A percentile compares a stretch with the other conserved stretches of the same genome.
phyloP scores from a whole-genome alignment of 164 flowering plant species.

The Kalanchoe fedtschenkoi region DNA sequence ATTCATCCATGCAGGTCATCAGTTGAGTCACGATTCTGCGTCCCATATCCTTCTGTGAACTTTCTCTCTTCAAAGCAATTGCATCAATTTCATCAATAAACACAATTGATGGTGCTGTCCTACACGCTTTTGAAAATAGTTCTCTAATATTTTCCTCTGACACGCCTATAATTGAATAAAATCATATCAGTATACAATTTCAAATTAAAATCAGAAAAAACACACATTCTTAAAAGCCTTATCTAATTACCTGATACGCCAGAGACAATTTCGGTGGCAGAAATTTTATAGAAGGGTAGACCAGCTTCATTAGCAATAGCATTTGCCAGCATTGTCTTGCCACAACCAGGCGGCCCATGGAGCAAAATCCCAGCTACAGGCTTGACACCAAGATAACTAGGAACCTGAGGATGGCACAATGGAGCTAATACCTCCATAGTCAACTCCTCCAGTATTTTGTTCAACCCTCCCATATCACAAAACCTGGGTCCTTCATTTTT shows the following conservation, averaged over 20 bases:
- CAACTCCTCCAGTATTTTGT: slow-evolving; percentile 52
- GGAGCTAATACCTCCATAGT: slow-evolving; percentile 67
- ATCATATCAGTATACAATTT: not conserved
- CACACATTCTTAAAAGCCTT: not conserved
- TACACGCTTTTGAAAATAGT: slow-evolving; percentile 74
- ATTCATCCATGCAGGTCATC: slow-evolving; percentile 89
- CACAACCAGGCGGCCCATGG: slow-evolving; percentile 96
- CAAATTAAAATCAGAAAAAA: not conserved
- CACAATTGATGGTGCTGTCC: slow-evolving; percentile 85
- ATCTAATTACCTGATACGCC: slow-evolving; percentile 69
- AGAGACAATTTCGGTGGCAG: slow-evolving; percentile 86
- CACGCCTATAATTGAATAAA: slow-evolving; percentile 40
- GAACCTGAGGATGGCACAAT: slow-evolving; percentile 52
- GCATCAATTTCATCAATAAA: slow-evolving; percentile 98
- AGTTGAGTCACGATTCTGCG: slow-evolving; percentile 80
- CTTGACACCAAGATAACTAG: slow-evolving; percentile 46
- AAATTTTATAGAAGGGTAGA: slow-evolving; percentile 74
- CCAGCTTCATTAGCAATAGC: slow-evolving; percentile 94
- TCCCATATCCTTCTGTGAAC: slow-evolving; percentile 81
- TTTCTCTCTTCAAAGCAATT: slow-evolving; percentile 84
- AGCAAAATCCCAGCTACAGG: slow-evolving; percentile 74
- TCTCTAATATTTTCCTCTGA: slow-evolving; percentile 83
- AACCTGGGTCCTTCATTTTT: slow-evolving; percentile 47
- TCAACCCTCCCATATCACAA: slow-evolving; percentile 77
- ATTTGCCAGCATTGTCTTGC: slow-evolving; percentile 91